Percentiles rank a stretch among this genome's conserved stretches.
These are phyloP conservation scores for Saccharomycopsis oosterbeekiorum DNA, from an alignment of 805 yeast genomes.

Conservation along the genomic window DNA sequence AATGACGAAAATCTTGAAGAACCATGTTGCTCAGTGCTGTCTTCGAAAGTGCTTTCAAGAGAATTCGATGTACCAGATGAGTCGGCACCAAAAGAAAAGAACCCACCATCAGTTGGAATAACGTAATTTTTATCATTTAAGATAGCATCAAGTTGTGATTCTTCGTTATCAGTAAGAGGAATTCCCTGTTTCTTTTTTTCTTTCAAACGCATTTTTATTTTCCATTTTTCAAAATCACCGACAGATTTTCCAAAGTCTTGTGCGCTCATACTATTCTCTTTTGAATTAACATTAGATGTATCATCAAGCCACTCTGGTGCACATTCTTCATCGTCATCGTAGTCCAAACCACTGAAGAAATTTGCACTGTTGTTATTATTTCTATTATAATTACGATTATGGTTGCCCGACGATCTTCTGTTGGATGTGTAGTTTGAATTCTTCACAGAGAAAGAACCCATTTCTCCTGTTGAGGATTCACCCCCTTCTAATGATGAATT, in stretches of 20 bases:
- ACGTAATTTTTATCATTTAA: conserved; percentile 4
- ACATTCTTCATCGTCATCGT: conserved; percentile 26
- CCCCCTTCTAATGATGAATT: conserved; percentile 1
- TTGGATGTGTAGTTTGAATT: background rate
- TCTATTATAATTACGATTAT: conserved; percentile 7
- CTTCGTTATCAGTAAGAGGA: conserved; percentile 4
- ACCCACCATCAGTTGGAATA: background rate
- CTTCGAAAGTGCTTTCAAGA: background rate
- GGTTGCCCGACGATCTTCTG: conserved; percentile 4
- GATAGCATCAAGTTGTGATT: conserved; percentile 11
- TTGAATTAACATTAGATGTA: conserved; percentile 24
- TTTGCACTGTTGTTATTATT: conserved; percentile 15
- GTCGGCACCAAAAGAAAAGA: background rate
- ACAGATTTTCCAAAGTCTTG: conserved; percentile 41
- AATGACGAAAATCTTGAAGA: conserved; percentile 29
- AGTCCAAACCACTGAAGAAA: conserved; percentile 10
- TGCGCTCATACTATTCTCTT: conserved; percentile 22
- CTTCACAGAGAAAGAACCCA: conserved; percentile 18
- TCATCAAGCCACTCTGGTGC: conserved; percentile 27
- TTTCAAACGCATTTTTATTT: conserved; percentile 40
- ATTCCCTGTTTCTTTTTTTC: conserved; percentile 40
- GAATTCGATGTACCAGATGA: background rate
- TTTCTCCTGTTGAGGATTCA: conserved; percentile 16
- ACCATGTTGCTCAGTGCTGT: background rate
- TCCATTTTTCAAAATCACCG: conserved; percentile 53